A percentile compares a stretch with the other conserved stretches of the same genome.
These are phyloP conservation scores for Eucalyptus polybractea DNA, from an alignment of 345 rosid species.

Conservation along the genomic window DNA sequence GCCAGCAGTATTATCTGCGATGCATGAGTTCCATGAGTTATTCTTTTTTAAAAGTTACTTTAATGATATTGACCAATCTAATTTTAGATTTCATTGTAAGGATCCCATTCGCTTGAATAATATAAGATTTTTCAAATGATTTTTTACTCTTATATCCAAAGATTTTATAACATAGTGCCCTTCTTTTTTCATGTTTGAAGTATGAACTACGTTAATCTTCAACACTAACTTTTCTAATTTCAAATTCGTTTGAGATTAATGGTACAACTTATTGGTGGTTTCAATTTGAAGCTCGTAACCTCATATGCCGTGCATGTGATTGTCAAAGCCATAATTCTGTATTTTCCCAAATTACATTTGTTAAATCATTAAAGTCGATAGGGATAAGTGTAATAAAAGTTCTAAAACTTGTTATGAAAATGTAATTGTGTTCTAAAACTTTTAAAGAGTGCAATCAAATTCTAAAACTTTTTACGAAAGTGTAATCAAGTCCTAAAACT, in stretches of 20 bases:
- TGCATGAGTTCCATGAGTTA: not conserved
- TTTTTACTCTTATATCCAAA: not conserved
- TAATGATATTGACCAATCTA: not conserved
- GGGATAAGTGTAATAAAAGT: too few species aligned
- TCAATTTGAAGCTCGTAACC: not conserved
- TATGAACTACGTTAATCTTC: too few species aligned
- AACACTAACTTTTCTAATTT: not conserved
- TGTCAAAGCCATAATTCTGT: not conserved
- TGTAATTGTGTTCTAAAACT: too few species aligned
- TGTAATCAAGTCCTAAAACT: too few species aligned
- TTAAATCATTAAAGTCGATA: too few species aligned
- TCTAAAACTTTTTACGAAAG: too few species aligned
- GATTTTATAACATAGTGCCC: not conserved
- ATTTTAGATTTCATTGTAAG: not conserved
- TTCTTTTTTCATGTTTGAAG: too few species aligned
- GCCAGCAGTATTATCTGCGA: accelerated
- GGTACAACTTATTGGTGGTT: too few species aligned
- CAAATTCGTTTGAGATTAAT: not conserved
- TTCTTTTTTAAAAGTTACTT: not conserved
- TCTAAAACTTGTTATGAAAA: too few species aligned
- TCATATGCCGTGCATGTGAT: not conserved
- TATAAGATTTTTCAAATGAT: not conserved
- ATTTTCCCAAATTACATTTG: not conserved
- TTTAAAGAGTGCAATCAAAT: too few species aligned
- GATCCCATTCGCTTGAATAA: not conserved